phyloP scores from a whole-genome alignment of 768 basidiomycete genomes.

The Naematelia encephala region DNA sequence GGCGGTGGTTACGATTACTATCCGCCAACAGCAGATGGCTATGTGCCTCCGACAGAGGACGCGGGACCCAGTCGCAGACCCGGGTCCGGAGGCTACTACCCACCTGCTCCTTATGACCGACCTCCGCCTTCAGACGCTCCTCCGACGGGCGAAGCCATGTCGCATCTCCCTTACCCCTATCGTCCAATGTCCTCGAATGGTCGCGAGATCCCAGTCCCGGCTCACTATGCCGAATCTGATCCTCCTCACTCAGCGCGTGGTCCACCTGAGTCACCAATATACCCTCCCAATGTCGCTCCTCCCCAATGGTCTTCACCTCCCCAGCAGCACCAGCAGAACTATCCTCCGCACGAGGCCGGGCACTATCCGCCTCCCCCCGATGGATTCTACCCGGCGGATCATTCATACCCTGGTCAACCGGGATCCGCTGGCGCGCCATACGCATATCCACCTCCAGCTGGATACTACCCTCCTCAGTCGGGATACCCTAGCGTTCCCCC shows the following conservation, averaged over 20 bases:
- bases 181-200: slow-evolving; percentile 43
- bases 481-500: background rate
- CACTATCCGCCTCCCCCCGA: slow-evolving; percentile 26
- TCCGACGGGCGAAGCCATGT: slow-evolving; percentile 23
- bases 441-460: slow-evolving; percentile 8
- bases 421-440: slow-evolving; percentile 18
- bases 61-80: slow-evolving; percentile 35
- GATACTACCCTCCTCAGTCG: slow-evolving; percentile 6
- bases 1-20: slow-evolving; percentile 35
- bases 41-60: slow-evolving; percentile 13
- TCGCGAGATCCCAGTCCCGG: slow-evolving; percentile 37
- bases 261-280: slow-evolving; percentile 40
- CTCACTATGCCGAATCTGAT: slow-evolving; percentile 44
- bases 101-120: slow-evolving; percentile 10
- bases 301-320: slow-evolving; percentile 41
- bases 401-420: slow-evolving; percentile 30
- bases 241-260: slow-evolving; percentile 41
- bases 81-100: slow-evolving; percentile 28
- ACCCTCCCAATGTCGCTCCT: slow-evolving; percentile 14
- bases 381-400: slow-evolving; percentile 24
- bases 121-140: slow-evolving; percentile 25
- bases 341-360: slow-evolving; percentile 21
- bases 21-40: slow-evolving; percentile 4
- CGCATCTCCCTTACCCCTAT: slow-evolving; percentile 39
- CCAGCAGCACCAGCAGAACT: slow-evolving; percentile 20